Percentiles rank a stretch among this genome's conserved stretches.
phyloP scores from a whole-genome alignment of 805 yeast genomes.

The Pichia scutulata region DNA sequence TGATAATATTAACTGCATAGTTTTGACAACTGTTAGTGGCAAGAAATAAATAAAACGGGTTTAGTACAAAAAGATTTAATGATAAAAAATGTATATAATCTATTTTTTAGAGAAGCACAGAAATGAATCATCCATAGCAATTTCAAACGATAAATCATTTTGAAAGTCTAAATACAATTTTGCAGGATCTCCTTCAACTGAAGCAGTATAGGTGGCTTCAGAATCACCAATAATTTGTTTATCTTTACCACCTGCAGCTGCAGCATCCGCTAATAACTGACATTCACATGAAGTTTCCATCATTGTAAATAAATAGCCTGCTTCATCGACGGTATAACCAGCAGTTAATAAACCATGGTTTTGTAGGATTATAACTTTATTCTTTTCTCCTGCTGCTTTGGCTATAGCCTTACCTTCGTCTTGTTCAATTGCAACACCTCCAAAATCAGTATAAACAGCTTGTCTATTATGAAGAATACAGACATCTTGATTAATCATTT shows the following conservation, averaged over 20 bases:
- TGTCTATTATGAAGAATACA: slow-evolving; percentile 62
- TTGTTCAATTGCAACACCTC: slow-evolving; percentile 68
- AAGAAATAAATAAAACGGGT: too few species aligned
- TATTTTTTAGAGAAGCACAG: too few species aligned
- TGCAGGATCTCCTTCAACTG: slow-evolving; percentile 58
- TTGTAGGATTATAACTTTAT: slow-evolving; percentile 47
- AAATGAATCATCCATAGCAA: too few species aligned
- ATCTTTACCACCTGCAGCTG: slow-evolving; percentile 32
- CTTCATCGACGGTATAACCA: slow-evolving; percentile 66
- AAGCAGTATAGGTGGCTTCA: slow-evolving; percentile 60
- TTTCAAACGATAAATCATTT: too few species aligned
- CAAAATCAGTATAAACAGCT: slow-evolving; percentile 59
- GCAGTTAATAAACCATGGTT: slow-evolving; percentile 71
- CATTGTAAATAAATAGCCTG: slow-evolving; percentile 55
- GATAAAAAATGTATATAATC: too few species aligned
- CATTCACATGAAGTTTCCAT: slow-evolving; percentile 60
- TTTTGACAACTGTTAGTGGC: too few species aligned
- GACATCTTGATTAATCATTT: slow-evolving; percentile 75
- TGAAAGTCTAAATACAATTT: slow-evolving; percentile 65
- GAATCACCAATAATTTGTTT: slow-evolving; percentile 44
- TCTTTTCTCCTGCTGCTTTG: slow-evolving; percentile 49
- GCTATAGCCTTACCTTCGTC: slow-evolving; percentile 61
- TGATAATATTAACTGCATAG: too few species aligned
- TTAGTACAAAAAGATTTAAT: too few species aligned
- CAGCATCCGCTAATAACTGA: slow-evolving; percentile 58